Evolutionary conservation across 1,284 basidiomycete genomes (phyloP).

Genomic region (Irpex lacteus): DNA sequence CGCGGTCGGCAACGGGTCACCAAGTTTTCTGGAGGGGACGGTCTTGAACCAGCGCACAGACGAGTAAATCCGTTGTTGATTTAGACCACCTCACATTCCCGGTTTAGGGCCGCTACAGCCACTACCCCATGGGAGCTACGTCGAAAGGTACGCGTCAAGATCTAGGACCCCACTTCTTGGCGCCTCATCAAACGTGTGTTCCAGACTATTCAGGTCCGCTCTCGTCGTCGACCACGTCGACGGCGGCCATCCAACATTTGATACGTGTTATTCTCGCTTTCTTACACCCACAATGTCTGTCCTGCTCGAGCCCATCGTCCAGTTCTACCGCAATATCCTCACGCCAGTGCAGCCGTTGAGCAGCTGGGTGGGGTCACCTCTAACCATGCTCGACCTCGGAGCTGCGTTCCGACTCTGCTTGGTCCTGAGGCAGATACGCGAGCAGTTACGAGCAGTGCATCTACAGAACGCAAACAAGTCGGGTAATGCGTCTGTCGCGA

Average conservation of each 20-base stretch:
- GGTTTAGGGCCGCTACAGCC: constrained; percentile 77
- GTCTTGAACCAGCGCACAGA: constrained; percentile 86
- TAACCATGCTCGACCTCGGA: constrained; percentile 62
- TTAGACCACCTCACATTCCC: constrained; percentile 74
- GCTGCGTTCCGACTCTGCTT: constrained; percentile 67
- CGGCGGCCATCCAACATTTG: neutral
- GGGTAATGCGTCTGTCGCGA: constrained; percentile 13
- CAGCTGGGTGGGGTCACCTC: constrained; percentile 56
- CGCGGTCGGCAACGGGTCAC: constrained; percentile 60
- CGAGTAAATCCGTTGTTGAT: constrained; percentile 54
- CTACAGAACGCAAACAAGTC: constrained; percentile 22
- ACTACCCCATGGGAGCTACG: constrained; percentile 50
- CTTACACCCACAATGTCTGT: constrained; percentile 13
- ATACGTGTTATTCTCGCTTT: neutral
- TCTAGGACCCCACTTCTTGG: neutral
- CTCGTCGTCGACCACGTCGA: neutral
- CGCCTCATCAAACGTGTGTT: neutral
- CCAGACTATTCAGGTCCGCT: neutral
- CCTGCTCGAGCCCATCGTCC: constrained; percentile 42
- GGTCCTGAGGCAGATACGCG: constrained; percentile 62
- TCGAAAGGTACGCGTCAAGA: neutral
- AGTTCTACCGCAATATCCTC: constrained; percentile 51
- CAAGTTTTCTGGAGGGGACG: constrained; percentile 90
- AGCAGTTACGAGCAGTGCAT: constrained; percentile 45
- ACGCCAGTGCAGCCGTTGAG: constrained; percentile 62